These are phyloP conservation scores for Porcisia hertigi DNA, from an alignment of 208 protist genomes.

Conservation along the genomic window DNA sequence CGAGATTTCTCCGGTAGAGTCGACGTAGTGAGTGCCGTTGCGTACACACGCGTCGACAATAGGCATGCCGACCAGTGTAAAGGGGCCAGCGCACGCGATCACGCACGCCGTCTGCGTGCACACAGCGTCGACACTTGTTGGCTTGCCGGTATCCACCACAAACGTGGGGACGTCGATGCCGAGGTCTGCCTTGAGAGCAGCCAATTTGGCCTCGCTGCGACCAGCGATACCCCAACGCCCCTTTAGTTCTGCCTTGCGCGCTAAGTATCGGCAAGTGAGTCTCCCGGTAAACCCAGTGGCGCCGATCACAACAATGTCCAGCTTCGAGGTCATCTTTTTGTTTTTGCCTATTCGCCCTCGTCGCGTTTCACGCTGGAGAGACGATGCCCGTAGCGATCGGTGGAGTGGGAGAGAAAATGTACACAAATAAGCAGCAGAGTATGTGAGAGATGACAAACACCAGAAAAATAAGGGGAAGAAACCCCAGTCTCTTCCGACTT, in stretches of 20 bases:
- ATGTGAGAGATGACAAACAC: not conserved
- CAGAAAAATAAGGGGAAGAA: no score
- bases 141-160: conserved; percentile 45
- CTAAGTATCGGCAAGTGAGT: conserved; percentile 73
- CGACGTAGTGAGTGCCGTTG: conserved; percentile 84
- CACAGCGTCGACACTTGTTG: conserved; percentile 58
- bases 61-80: conserved; percentile 74
- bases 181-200: conserved; percentile 55
- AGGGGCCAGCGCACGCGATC: conserved; percentile 84
- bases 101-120: conserved; percentile 52
- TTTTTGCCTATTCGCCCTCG: not conserved
- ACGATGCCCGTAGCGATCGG: not conserved
- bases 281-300: conserved; percentile 88
- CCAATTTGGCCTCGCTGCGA: conserved; percentile 66
- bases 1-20: conserved; percentile 89
- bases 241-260: conserved; percentile 20
- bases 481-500: no score
- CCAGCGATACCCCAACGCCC: conserved; percentile 79
- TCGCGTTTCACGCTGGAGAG: not conserved
- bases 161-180: conserved; percentile 42
- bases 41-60: conserved; percentile 89
- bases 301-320: conserved; percentile 80
- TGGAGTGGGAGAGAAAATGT: not conserved
- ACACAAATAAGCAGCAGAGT: not conserved
- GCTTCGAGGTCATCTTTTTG: conserved; percentile 28